Conservation (phyloP, 2,329 filamentous ascomycete genomes). For the Ploettnerulaceae sp. region DNA sequence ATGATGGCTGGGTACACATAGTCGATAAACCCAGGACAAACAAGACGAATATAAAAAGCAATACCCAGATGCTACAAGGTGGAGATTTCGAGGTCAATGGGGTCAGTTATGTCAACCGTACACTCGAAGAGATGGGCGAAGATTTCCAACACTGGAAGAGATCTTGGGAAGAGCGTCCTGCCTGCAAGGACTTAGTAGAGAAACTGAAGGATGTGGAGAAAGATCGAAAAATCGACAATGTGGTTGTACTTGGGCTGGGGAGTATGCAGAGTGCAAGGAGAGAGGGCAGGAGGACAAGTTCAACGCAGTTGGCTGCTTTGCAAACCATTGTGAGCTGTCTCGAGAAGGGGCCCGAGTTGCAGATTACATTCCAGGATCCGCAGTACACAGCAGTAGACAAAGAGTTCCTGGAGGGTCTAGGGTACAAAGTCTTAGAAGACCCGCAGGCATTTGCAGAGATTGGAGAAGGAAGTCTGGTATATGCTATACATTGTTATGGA, state of each 20-base stretch:
- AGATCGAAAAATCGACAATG: conserved; percentile 21
- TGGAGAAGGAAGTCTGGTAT: conserved; percentile 28
- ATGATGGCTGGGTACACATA: conserved; percentile 35
- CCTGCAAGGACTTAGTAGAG: conserved; percentile 18
- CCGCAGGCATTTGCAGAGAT: conserved; percentile 30
- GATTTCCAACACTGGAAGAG: conserved; percentile 28
- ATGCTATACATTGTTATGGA: conserved; percentile 35
- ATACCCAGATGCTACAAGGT: conserved; percentile 14
- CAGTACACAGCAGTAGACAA: conserved; percentile 31
- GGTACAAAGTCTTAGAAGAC: conserved; percentile 27
- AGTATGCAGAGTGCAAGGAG: conserved; percentile 30
- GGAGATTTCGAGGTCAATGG: conserved; percentile 30
- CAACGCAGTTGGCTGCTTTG: conserved; percentile 32
- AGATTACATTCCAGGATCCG: conserved; percentile 31
- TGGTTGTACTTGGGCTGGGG: conserved; percentile 32
- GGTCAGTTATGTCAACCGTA: conserved; percentile 29
- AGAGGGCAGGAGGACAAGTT: conserved; percentile 28
- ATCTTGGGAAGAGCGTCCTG: conserved; percentile 27
- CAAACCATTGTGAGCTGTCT: conserved; percentile 25
- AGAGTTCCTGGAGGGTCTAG: conserved; percentile 27
- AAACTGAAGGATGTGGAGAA: conserved; percentile 11
- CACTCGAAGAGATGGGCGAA: conserved; percentile 27
- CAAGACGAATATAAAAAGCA: conserved; percentile 9
- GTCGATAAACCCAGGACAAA: conserved; percentile 24
- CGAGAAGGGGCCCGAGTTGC: conserved; percentile 10